A percentile compares a stretch with the other conserved stretches of the same genome.
phyloP scores from a whole-genome alignment of 768 basidiomycete genomes.

The Lactarius pseudohatsudake region DNA sequence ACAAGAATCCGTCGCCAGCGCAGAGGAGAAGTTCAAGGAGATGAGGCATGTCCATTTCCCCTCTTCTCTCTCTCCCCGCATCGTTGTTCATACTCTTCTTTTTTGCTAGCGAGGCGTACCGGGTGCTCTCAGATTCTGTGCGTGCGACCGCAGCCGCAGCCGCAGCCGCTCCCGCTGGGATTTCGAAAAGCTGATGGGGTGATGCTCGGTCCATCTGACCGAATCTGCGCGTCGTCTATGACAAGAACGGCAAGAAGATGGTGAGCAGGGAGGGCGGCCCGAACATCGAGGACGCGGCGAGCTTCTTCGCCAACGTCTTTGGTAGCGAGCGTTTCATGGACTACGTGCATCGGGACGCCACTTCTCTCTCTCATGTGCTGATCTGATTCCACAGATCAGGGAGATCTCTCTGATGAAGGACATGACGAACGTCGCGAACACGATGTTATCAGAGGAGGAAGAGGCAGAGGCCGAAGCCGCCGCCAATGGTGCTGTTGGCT shows the following conservation, averaged over 20 bases:
- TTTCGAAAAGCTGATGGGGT: conserved; percentile 1
- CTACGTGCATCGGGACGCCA: conserved; percentile 56
- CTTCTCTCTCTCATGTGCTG: conserved; percentile 8
- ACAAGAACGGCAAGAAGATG: conserved; percentile 92
- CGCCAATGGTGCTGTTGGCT: conserved; percentile 30
- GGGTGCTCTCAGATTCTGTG: conserved; percentile 83
- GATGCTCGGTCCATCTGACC: too few relatives aligned
- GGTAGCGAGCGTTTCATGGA: conserved; percentile 91
- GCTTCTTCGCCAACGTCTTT: conserved; percentile 95
- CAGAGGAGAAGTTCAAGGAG: conserved; percentile 90
- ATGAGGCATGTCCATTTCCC: conserved; percentile 62
- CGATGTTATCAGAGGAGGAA: conserved; percentile 92
- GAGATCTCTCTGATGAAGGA: conserved; percentile 96
- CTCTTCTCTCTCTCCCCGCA: neutral
- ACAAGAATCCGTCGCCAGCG: conserved; percentile 86
- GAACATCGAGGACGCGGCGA: conserved; percentile 87
- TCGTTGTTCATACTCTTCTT: conserved; percentile 15
- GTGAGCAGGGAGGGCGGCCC: conserved; percentile 77
- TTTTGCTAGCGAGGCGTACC: conserved; percentile 84
- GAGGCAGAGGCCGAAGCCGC: conserved; percentile 57
- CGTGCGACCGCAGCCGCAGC: conserved; percentile 1
- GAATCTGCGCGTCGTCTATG: conserved; percentile 87
- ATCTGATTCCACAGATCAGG: conserved; percentile 65
- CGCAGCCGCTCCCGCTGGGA: neutral
- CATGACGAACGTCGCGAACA: conserved; percentile 80